Base-by-base conservation (phyloP, 139 green algal species). In the Chlamydomonas sphaeroides region DNA sequence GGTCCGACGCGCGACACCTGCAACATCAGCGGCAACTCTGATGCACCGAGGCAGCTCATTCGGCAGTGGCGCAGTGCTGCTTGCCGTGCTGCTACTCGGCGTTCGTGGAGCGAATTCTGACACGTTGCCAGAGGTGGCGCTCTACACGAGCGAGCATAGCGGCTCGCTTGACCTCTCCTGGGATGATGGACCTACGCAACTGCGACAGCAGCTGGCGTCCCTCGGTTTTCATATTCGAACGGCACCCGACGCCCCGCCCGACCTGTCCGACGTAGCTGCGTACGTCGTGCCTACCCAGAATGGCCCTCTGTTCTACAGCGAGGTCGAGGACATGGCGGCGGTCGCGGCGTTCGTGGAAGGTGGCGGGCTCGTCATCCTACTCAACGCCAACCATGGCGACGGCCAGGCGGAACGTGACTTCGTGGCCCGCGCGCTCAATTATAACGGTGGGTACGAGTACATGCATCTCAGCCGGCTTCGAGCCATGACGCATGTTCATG, bases 91-190 rank as follows among this genome's bases (percentile, higher is more conserved):
- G 25, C 56, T 62, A 25, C 23, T 25, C 2, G 21, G 18, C 6
- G 1, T n/a, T 7, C 6, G 23, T 15, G 23, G 25, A 6, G 56
- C 56, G 25, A n/a, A 10, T n/a, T n/a, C n/a, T n/a, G n/a, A n/a
- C 56, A 25, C 56, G 25, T 26, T 25, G 23, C 56, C 56, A 25
- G 23, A 25, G 23, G 56, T 80, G 2, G n/a, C 33, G 4, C 30
- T 79, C 1, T 86, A 81, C n/a, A 53, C 57, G 42, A 67, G 68
- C 39, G 45, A 80, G 41, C 48, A 35, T 11, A n/a, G 49, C 30
- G 69, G 56, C 2, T 57, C 75, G 3, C 68, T 85, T 18, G 80
- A 78, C 28, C 45, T 85, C 3, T 56, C 49, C 3, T 77, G 74
- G 80, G 70, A 83, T 17, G 49, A 56, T 5, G 49, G 49, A 0